A percentile compares a stretch with the other conserved stretches of the same genome.
Evolutionary conservation across 2,329 filamentous ascomycete genomes (phyloP).

Genomic region (Xylariaceae sp.): DNA sequence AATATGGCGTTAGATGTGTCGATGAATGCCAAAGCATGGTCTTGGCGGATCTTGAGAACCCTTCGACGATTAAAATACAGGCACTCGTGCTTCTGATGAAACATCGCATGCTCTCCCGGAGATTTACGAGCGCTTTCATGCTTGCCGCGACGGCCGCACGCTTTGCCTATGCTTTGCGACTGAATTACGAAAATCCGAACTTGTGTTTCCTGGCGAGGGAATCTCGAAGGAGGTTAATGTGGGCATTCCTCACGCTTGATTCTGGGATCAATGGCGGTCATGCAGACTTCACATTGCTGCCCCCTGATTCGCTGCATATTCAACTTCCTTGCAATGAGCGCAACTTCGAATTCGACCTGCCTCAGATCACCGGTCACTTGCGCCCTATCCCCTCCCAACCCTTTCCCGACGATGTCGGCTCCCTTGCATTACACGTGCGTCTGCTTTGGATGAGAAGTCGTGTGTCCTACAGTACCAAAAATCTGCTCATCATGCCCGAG

Average conservation of each 20-base stretch:
- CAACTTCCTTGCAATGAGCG: constrained; percentile 48
- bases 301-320: constrained; percentile 40
- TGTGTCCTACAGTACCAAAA: constrained; percentile 51
- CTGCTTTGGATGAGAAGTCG: constrained; percentile 52
- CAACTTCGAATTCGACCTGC: constrained; percentile 54
- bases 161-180: constrained; percentile 45
- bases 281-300: constrained; percentile 44
- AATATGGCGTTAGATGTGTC: constrained; percentile 52
- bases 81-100: constrained; percentile 44
- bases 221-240: constrained; percentile 37
- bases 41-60: constrained; percentile 49
- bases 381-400: constrained; percentile 40
- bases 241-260: constrained; percentile 47
- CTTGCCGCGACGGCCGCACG: constrained; percentile 42
- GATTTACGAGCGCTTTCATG: constrained; percentile 46
- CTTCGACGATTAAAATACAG: constrained; percentile 53
- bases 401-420: constrained; percentile 51
- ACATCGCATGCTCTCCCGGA: constrained; percentile 42
- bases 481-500: constrained; percentile 39
- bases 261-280: constrained; percentile 44
- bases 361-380: constrained; percentile 49
- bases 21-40: constrained; percentile 52
- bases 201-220: constrained; percentile 37
- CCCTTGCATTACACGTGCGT: constrained; percentile 53
- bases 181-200: constrained; percentile 46